Base-by-base conservation (phyloP, 73 alveolate genomes). In the Breviolum minutum region DNA sequence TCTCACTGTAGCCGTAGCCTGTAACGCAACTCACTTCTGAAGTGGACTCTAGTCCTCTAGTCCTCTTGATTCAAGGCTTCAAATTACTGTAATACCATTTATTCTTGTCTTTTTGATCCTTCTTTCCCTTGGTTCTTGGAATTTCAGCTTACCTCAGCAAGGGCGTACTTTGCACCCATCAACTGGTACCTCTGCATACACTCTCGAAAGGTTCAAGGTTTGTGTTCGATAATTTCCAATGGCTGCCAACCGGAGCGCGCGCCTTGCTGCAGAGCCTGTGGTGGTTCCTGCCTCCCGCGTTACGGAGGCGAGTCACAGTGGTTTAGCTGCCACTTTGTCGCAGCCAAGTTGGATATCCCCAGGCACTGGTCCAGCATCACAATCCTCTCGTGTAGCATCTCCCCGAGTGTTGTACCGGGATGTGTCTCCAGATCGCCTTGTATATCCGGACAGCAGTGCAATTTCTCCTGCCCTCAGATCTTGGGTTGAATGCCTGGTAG, bases 401-500 rank as follows among this genome's bases (percentile, higher is more conserved):
- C 98, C 98, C 62, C 66, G 97, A 63, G 73, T 62, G 6, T 63
- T 27, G 68, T 92, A 74, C 90, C 94, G 94, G 30, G 94, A 86
- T 63, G 94, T 86, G 94, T 86, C 94, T 11, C 94, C 94, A 26
- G 94, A 86, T 63, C 94, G 94, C 29, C 29, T 84, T 22, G 77
- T 86, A 2, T 92, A 92, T 32, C 90, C 81, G 66, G 99, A 94
- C 68, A 94, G 91, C 64, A 79, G 99, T 88, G 69, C 90, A 26
- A 94, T 94, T 60, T 63, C 86, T 19, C 99, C 99, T 13, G 99
- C 99, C 40, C 80, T 94, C 63, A 40, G 99, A 40, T 77, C 99
- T 73, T 94, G 99, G 99, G 85, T 94, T 29, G 99, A 94, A 79
- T 94, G 99, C 76, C 99, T 79, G 84, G 99, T 94, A 62, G 98